Evolutionary conservation across 2,329 filamentous ascomycete species (phyloP).

Genomic region (Fusarium anguioides): DNA sequence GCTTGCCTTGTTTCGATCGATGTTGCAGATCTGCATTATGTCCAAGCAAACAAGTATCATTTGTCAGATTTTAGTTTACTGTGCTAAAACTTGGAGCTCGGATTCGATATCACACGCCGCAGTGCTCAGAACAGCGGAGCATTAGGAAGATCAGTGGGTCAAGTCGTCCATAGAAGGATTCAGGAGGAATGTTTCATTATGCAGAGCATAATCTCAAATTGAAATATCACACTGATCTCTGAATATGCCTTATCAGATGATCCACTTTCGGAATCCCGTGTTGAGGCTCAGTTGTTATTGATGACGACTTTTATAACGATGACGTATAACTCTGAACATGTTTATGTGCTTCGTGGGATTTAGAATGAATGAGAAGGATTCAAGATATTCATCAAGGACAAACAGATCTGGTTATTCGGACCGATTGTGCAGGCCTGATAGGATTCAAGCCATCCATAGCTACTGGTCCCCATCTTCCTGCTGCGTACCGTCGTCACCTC

Average conservation of each 20-base stretch:
- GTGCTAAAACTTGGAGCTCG: background rate
- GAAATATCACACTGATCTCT: background rate
- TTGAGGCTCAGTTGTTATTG: background rate
- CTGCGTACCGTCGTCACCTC: rapidly evolving
- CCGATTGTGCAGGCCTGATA: too few species aligned
- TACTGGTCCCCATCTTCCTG: rapidly evolving
- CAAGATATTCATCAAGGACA: too few species aligned
- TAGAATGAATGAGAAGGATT: too few species aligned
- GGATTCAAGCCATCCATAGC: too few species aligned
- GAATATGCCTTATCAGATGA: background rate
- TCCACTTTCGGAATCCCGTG: background rate
- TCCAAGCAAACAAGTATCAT: background rate
- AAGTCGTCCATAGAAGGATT: background rate
- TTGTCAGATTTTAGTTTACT: background rate
- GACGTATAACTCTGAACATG: background rate
- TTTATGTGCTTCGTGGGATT: too few species aligned
- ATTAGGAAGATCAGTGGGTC: background rate
- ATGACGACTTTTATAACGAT: background rate
- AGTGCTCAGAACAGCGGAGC: background rate
- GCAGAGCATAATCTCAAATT: background rate
- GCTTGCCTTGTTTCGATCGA: too few species aligned
- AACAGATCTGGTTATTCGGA: too few species aligned
- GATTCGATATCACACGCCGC: background rate
- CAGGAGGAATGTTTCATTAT: background rate
- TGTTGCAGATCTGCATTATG: background rate